Base-by-base conservation (phyloP, 768 basidiomycete genomes). In the Mycena pura region DNA sequence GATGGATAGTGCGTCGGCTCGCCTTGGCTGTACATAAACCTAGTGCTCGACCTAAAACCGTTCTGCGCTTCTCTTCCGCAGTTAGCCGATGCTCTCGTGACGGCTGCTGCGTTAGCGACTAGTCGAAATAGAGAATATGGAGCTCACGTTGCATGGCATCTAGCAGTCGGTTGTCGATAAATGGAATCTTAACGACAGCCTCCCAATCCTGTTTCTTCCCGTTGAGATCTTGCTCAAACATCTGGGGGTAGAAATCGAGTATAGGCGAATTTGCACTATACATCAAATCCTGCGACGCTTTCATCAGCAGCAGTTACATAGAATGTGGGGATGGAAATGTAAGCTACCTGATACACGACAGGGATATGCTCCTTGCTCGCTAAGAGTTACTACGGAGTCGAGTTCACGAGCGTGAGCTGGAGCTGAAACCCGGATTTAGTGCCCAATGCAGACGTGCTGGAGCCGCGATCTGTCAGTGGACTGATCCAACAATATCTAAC, bases 201-300 rank as follows among this genome's bases (percentile, higher is more conserved):
- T 99, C 97, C 97, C 97, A 99, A 24, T 98, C 96, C 67, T 91
- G 89, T 73, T 95, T 99, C 84, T 99, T 99, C 29, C 97, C 97
- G 67, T 99, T 99, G 71, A 97, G 76, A 77, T 99, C 97, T 65
- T 85, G 87, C 65, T 93, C 95, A 66, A 99, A 99, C 51, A 95
- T 88, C 15, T 80, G 65, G 3, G 97, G 97, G 73, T 99, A 99
- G 79, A 99, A 99, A 70, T 96, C 93, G 46, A 93, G 72, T 67
- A 99, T 97, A 0, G 93, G 85, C 3, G 96, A 99, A 62, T 83
- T 88, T 2, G 86, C 75, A 64, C 90, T 87, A 63, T 81, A 87
- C 96, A 99, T 97, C 43, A 99, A 79, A 65, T 97, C 95, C 93
- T 96, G 24, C 14, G 14, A n/a, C n/a, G n/a, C n/a, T n/a, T n/a